Percentiles rank a stretch among this genome's conserved stretches.
phyloP scores from a whole-genome alignment of 352 stramenopile genomes.

The Phytophthora lateralis region DNA sequence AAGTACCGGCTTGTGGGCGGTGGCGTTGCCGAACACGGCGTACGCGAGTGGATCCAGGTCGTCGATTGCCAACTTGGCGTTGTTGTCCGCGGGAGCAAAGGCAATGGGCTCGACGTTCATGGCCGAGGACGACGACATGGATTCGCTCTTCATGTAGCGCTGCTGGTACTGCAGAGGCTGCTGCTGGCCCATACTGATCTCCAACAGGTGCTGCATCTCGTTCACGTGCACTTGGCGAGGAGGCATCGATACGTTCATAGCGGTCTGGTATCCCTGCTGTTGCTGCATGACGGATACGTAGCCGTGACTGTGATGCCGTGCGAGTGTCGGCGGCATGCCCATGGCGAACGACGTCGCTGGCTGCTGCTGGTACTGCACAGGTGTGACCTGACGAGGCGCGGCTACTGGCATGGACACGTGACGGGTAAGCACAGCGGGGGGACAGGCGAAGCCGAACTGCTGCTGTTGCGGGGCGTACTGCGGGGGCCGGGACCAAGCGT shows the following conservation, averaged over 20 bases:
- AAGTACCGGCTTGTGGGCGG: conserved; percentile 13
- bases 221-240: conserved; percentile 47
- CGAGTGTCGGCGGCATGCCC: conserved; percentile 43
- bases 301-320: conserved; percentile 70
- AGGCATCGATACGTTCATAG: conserved; percentile 43
- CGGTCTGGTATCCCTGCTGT: conserved; percentile 35
- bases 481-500: conserved; percentile 50
- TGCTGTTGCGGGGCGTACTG: conserved; percentile 40
- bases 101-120: conserved; percentile 75
- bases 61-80: conserved; percentile 48
- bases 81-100: conserved; percentile 41
- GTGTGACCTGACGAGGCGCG: conserved; percentile 47
- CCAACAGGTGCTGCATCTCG: conserved; percentile 60
- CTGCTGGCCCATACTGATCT: conserved; percentile 70
- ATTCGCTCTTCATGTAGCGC: conserved; percentile 36
- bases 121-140: conserved; percentile 22
- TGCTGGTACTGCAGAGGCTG: conserved; percentile 42
- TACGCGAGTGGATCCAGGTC: conserved; percentile 74
- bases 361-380: conserved; percentile 29
- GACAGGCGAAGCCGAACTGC: conserved; percentile 44
- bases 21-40: conserved; percentile 50
- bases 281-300: conserved; percentile 61
- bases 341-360: conserved; percentile 37
- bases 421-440: conserved; percentile 66
- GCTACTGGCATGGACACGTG: conserved; percentile 69